phyloP scores from a whole-genome alignment of 805 yeast genomes.

The Candida taoyuanica region DNA sequence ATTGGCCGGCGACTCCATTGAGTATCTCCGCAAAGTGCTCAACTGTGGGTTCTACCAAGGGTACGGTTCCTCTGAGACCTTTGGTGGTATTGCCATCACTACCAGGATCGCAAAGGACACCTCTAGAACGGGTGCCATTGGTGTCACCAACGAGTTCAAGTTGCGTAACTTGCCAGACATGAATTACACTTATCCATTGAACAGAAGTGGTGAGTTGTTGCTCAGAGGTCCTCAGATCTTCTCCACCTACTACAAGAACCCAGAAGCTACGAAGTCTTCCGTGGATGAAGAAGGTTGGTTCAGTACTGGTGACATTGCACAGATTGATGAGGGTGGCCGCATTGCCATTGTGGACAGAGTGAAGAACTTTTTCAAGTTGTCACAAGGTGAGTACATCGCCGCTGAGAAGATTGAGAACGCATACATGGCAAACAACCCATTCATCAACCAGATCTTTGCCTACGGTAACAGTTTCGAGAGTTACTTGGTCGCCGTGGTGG shows the following conservation, averaged over 20 bases:
- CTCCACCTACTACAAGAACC: constrained; percentile 49
- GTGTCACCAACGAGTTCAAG: constrained; percentile 50
- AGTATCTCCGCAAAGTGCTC: constrained; percentile 58
- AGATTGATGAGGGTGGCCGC: constrained; percentile 47
- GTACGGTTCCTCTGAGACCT: constrained; percentile 70
- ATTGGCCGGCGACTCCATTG: constrained; percentile 54
- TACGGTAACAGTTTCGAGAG: constrained; percentile 61
- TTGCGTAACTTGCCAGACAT: constrained; percentile 62
- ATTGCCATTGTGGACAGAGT: constrained; percentile 66
- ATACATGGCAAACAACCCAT: constrained; percentile 49
- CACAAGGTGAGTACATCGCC: constrained; percentile 67
- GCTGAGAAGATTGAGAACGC: constrained; percentile 71
- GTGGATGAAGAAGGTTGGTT: constrained; percentile 61
- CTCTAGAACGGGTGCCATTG: constrained; percentile 49
- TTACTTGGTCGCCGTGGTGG: constrained; percentile 56
- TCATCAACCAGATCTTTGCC: constrained; percentile 49
- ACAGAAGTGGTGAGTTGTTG: constrained; percentile 55
- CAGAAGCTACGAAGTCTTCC: constrained; percentile 48
- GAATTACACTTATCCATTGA: constrained; percentile 42
- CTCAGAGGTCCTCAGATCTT: constrained; percentile 64
- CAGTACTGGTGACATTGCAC: constrained; percentile 62
- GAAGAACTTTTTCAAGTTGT: constrained; percentile 69
- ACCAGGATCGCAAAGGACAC: constrained; percentile 52
- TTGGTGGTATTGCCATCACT: constrained; percentile 51
- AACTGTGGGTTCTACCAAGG: constrained; percentile 59